Evolutionary conservation across 106 monocot genomes (phyloP).

Genomic region (Dioscorea zingiberensis): DNA sequence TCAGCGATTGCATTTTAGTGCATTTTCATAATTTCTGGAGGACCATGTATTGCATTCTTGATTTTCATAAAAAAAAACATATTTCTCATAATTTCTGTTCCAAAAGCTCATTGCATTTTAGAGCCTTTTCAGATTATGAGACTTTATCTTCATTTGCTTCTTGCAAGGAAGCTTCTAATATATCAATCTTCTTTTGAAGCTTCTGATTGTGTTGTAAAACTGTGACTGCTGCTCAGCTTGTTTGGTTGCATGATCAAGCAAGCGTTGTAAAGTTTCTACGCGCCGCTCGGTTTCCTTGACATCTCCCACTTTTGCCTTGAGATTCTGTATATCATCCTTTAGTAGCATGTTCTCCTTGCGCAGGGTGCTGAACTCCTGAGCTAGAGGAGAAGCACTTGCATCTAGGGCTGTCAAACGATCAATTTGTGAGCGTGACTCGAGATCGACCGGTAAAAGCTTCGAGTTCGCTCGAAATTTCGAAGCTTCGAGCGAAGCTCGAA

Average conservation of each 20-base stretch:
- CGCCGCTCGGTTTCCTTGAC: constrained; percentile 37
- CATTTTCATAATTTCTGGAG: no score
- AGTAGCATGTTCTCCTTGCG: constrained; percentile 48
- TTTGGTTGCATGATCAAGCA: constrained; percentile 41
- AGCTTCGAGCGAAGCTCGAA: no score
- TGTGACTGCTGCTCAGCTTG: constrained; percentile 31
- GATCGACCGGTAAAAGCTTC: no score
- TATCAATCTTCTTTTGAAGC: constrained; percentile 47
- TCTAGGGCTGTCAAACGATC: no score
- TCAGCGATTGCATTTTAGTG: no score
- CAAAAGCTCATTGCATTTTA: constrained; percentile 43
- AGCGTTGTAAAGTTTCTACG: constrained; percentile 40
- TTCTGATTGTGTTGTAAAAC: constrained; percentile 46
- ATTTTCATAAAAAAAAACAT: no score
- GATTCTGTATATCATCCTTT: constrained; percentile 41
- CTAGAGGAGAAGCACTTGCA: constrained; percentile 21
- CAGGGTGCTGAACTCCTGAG: constrained; percentile 37
- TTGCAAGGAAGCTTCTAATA: constrained; percentile 43
- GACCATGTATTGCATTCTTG: no score
- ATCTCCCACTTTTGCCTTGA: constrained; percentile 45
- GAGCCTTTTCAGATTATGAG: constrained; percentile 26
- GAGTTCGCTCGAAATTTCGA: no score
- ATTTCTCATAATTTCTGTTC: no score
- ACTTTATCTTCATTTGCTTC: constrained; percentile 38
- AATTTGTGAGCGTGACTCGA: no score